phyloP scores from a whole-genome alignment of 2,329 filamentous ascomycete species.

The Massarina eburnea region DNA sequence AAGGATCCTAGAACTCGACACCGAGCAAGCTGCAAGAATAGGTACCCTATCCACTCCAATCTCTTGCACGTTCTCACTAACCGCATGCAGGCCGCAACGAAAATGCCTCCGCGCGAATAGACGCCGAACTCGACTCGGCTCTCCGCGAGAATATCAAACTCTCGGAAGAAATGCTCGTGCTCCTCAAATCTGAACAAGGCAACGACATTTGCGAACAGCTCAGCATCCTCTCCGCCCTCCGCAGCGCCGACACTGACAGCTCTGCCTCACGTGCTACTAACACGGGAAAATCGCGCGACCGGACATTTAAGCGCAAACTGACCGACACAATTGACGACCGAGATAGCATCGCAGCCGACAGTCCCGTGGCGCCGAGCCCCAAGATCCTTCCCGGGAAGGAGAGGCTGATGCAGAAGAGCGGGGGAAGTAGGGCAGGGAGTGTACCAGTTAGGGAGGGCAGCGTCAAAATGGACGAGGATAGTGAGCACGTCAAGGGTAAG shows the following conservation, averaged over 20 bases:
- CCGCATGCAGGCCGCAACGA: slow-evolving; percentile 36
- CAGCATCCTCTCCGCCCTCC: slow-evolving; percentile 50
- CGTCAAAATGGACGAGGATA: slow-evolving; percentile 55
- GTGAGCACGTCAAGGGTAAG: slow-evolving; percentile 49
- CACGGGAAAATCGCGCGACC: slow-evolving; percentile 41
- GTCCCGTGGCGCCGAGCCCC: slow-evolving; percentile 38
- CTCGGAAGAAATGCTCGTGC: slow-evolving; percentile 48
- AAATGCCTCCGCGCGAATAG: slow-evolving; percentile 42
- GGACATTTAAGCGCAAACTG: slow-evolving; percentile 40
- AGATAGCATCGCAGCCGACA: slow-evolving; percentile 43
- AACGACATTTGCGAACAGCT: slow-evolving; percentile 48
- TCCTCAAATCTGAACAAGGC: slow-evolving; percentile 44
- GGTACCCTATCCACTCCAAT: slow-evolving; percentile 13
- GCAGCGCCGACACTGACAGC: slow-evolving; percentile 47
- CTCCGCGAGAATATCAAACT: slow-evolving; percentile 53
- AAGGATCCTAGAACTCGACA: slow-evolving; percentile 32
- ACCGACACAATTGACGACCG: slow-evolving; percentile 42
- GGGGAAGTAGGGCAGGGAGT: slow-evolving; percentile 40
- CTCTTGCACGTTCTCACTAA: slow-evolving; percentile 4
- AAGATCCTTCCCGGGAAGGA: slow-evolving; percentile 39
- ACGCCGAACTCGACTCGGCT: slow-evolving; percentile 49
- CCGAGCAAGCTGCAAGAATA: slow-evolving; percentile 31
- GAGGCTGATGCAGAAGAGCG: slow-evolving; percentile 44
- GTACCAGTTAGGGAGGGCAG: slow-evolving; percentile 53
- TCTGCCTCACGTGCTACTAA: slow-evolving; percentile 39